Conservation (phyloP, 495 filamentous ascomycete species). For the Pyrenula aspistea region DNA sequence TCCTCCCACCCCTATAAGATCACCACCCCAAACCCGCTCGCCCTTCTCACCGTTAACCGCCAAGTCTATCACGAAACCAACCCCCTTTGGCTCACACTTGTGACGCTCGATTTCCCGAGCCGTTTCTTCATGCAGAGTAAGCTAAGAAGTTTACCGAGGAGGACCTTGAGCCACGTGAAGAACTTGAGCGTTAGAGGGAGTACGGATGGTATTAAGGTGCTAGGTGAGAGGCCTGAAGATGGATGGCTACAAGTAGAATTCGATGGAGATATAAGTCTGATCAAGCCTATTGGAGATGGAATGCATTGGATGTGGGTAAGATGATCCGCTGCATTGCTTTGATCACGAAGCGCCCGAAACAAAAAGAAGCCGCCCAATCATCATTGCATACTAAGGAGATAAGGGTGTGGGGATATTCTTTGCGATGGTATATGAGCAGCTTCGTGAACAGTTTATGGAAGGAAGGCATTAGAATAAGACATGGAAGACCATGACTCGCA, state of each 20-base stretch:
- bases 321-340: too few relatives aligned
- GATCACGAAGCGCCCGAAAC: too few relatives aligned
- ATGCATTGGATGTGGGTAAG: not conserved
- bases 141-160: not conserved
- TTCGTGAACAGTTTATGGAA: too few relatives aligned
- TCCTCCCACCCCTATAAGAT: not conserved
- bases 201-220: not conserved
- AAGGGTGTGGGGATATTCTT: too few relatives aligned
- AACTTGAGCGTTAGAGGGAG: not conserved
- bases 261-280: not conserved
- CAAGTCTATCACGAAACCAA: not conserved
- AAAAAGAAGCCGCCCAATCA: too few relatives aligned
- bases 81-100: not conserved
- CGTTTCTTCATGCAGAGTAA: not conserved
- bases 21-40: not conserved
- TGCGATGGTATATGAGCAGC: too few relatives aligned
- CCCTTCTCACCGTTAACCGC: not conserved
- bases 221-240: not conserved
- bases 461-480: too few relatives aligned
- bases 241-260: not conserved
- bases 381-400: too few relatives aligned
- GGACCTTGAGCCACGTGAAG: not conserved
- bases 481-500: too few relatives aligned
- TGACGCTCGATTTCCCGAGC: not conserved
- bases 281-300: not conserved